A percentile compares a stretch with the other conserved stretches of the same genome.
These are phyloP conservation scores for Hypoxylon sp. DNA, from an alignment of 2,329 filamentous ascomycete genomes.

Conservation along the genomic window DNA sequence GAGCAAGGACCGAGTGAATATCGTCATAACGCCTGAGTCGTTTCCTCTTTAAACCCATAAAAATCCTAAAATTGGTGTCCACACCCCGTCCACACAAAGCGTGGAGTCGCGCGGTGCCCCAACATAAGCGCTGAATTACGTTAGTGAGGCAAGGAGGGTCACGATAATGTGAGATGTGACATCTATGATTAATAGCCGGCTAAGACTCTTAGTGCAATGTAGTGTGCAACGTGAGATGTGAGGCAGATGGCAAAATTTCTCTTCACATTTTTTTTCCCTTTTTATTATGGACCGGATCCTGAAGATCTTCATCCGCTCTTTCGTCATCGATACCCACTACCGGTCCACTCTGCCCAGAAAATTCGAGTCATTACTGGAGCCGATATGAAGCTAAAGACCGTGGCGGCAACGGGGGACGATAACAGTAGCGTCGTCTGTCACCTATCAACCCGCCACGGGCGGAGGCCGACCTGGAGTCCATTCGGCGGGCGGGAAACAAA, in stretches of 20 bases:
- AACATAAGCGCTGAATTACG: slow-evolving; percentile 23
- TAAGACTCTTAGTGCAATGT: neutral
- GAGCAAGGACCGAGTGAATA: slow-evolving; percentile 45
- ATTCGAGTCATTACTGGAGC: slow-evolving; percentile 18
- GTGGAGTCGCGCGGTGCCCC: slow-evolving; percentile 9
- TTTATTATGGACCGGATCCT: slow-evolving; percentile 38
- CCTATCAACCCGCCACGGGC: slow-evolving; percentile 4
- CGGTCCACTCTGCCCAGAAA: slow-evolving; percentile 16
- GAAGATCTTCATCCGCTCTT: slow-evolving; percentile 42
- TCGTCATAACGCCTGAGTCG: slow-evolving; percentile 38
- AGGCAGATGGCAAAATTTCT: slow-evolving; percentile 31
- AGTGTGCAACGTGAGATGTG: neutral
- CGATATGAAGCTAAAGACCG: slow-evolving; percentile 9
- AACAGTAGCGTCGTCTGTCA: slow-evolving; percentile 27
- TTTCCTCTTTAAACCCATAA: slow-evolving; percentile 23
- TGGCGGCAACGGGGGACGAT: slow-evolving; percentile 20
- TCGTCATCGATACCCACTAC: slow-evolving; percentile 42
- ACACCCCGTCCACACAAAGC: slow-evolving; percentile 23
- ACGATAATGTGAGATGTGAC: slow-evolving; percentile 37
- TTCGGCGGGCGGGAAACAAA: slow-evolving; percentile 22
- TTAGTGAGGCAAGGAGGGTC: slow-evolving; percentile 9
- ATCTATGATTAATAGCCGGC: slow-evolving; percentile 19
- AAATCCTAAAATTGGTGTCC: slow-evolving; percentile 32
- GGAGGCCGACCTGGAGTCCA: slow-evolving; percentile 18
- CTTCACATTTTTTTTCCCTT: slow-evolving; percentile 13